phyloP scores from a whole-genome alignment of 345 rosid species.

The Aegle marmelos region DNA sequence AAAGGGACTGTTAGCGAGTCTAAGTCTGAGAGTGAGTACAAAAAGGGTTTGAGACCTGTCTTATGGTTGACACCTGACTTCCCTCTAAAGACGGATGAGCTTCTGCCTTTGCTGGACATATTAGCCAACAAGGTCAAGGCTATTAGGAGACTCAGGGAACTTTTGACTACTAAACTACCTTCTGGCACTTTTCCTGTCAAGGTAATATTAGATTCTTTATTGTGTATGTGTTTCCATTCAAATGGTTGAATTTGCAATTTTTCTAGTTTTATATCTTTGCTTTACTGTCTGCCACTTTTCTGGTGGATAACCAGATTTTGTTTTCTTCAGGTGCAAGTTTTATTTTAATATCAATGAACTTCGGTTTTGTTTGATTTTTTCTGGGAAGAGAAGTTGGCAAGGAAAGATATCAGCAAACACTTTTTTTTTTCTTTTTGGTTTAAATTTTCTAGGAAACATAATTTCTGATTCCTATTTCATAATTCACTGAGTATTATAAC shows the following conservation, averaged over 20 bases:
- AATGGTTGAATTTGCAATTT: not conserved
- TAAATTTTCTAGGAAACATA: not conserved
- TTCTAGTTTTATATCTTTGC: not conserved
- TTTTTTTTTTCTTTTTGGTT: not conserved
- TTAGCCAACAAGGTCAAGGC: conserved; percentile 98
- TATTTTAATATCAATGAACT: not conserved
- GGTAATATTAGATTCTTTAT: conserved; percentile 38
- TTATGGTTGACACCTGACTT: conserved; percentile 95
- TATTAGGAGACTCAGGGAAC: conserved; percentile 93
- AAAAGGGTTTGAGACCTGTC: conserved; percentile 94
- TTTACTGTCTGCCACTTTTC: not conserved
- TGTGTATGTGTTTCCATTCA: not conserved
- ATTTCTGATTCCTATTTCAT: not conserved
- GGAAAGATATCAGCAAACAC: not conserved
- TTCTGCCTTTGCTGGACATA: conserved; percentile 91
- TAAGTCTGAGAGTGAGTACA: conserved; percentile 84
- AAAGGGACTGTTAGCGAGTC: conserved; percentile 49
- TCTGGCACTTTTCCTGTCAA: conserved; percentile 95
- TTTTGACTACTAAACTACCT: conserved; percentile 93
- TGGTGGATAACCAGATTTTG: not conserved
- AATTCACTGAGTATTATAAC: not conserved
- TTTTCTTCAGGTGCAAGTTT: conserved; percentile 1
- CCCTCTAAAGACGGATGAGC: conserved; percentile 88
- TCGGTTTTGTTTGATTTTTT: not conserved
- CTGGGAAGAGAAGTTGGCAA: not conserved